Base-by-base conservation (phyloP, 2,329 filamentous ascomycete genomes). In the Sporothrix schenckii region DNA sequence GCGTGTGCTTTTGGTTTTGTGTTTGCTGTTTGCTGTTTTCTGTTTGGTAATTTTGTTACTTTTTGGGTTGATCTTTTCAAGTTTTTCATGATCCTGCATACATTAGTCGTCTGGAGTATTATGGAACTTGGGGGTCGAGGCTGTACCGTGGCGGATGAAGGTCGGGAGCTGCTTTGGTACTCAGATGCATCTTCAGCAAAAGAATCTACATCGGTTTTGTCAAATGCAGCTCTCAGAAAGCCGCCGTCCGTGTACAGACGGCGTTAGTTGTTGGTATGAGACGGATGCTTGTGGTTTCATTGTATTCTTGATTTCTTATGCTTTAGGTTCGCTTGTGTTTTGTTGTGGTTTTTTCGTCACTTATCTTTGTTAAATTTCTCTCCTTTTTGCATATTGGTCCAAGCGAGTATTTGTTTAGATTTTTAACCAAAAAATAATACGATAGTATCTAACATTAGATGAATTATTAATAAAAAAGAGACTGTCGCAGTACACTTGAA, bases 181-280 rank as follows among this genome's bases (percentile, higher is more conserved):
- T 50, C 10, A 11, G 52, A 24, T 61, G 19, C 9, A 21, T 19
- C 21, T 13, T 34, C 24, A 16, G 0, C 27, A 19, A n/a, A n/a
- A 10, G 19, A 60, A n/a, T 10, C 34, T 10, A 4, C n/a, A 44
- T 24, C 11, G 34, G 34, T n/a, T 41, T 41, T 3, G 19, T 3
- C 16, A 21, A n/a, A 60, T 24, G n/a, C 11, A 19, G 10, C 4
- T n/a, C 56, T 44, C 16, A n/a, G 10, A 13, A 41, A 21, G 5
- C n/a, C 34, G 39, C n/a, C 21, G 56, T 1, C 56, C 24, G 56
- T 61, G 56, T 44, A 44, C 39, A 44, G 39, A 44, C 3, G 56
- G 56, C 56, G 56, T 61, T 61, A 39, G 7, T 60, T 30, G 16
- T 60, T 60, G 56, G 11, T 44, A n/a, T 11, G 56, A 61, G 56